A percentile compares a stretch with the other conserved stretches of the same genome.
phyloP scores from a whole-genome alignment of 495 filamentous ascomycete species.

The Podospora appendiculata region DNA sequence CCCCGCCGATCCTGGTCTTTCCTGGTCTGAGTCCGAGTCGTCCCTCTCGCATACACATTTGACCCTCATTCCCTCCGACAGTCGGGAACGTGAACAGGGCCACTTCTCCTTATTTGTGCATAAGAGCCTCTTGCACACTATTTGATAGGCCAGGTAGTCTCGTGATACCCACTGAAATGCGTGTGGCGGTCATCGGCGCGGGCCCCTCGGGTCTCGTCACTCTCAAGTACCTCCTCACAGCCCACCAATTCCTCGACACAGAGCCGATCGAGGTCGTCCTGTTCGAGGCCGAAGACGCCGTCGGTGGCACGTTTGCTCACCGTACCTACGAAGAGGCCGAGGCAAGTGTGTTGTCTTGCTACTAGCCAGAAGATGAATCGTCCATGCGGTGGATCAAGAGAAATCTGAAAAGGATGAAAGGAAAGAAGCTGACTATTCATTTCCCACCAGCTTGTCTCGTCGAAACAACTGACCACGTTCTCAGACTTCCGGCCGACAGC shows the following conservation, averaged over 20 bases:
- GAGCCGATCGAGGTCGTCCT: constrained; percentile 24
- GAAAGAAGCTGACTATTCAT: not conserved
- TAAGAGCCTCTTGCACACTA: no score
- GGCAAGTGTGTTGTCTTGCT: constrained; percentile 4
- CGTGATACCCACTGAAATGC: constrained; percentile 1
- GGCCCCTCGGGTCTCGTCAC: constrained; percentile 38
- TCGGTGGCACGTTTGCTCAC: constrained; percentile 24
- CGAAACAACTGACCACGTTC: constrained; percentile 33
- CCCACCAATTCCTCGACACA: constrained; percentile 18
- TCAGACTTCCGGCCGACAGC: constrained; percentile 25
- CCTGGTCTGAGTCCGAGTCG: no score
- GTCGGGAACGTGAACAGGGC: no score
- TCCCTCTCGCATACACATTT: no score
- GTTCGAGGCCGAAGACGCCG: constrained; percentile 9
- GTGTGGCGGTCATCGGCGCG: constrained; percentile 34
- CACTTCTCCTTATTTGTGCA: no score
- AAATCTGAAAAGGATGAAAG: no score
- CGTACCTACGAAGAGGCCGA: constrained; percentile 30
- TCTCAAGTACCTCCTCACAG: constrained; percentile 33
- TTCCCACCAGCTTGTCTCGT: constrained; percentile 26
- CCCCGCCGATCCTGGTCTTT: no score
- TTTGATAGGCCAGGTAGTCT: no score
- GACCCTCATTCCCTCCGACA: no score
- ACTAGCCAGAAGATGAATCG: no score
- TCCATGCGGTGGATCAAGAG: no score